Evolutionary conservation across 345 rosid genomes (phyloP).

Genomic region (Salix dunnii): DNA sequence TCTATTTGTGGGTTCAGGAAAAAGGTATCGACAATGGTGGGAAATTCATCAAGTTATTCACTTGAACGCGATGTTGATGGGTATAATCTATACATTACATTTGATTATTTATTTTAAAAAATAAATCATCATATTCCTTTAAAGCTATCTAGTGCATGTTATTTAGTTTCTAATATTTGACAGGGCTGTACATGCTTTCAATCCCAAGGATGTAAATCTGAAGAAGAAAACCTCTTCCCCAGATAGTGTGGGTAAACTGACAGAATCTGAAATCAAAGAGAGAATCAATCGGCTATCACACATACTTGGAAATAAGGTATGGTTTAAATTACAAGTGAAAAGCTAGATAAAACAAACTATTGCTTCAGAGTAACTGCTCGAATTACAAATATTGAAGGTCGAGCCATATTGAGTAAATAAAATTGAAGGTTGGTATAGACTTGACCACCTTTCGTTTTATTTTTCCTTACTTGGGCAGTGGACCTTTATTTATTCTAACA

Average conservation of each 20-base stretch:
- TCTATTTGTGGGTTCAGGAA: conserved; percentile 35
- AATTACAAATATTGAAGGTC: background rate
- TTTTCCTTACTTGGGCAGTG: background rate
- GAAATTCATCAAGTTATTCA: conserved; percentile 43
- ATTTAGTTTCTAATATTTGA: background rate
- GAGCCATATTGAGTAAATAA: background rate
- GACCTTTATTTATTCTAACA: background rate
- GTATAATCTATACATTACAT: conserved; percentile 31
- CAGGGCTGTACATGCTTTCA: conserved; percentile 82
- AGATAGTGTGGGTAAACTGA: conserved; percentile 36
- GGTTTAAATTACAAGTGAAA: background rate
- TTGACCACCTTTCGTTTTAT: background rate
- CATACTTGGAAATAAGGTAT: conserved; percentile 63
- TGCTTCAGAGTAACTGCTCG: background rate
- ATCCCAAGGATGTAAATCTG: conserved; percentile 69
- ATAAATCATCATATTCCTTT: background rate
- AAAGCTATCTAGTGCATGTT: background rate
- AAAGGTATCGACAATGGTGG: conserved; percentile 28
- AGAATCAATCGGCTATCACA: conserved; percentile 56
- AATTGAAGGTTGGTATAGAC: background rate
- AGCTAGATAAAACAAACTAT: background rate
- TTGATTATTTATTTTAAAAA: background rate
- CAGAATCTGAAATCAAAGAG: conserved; percentile 68
- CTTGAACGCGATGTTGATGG: conserved; percentile 52
- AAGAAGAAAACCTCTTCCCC: conserved; percentile 54